Evolutionary conservation across 345 rosid genomes (phyloP).

Genomic region (Sonneratia caseolaris): DNA sequence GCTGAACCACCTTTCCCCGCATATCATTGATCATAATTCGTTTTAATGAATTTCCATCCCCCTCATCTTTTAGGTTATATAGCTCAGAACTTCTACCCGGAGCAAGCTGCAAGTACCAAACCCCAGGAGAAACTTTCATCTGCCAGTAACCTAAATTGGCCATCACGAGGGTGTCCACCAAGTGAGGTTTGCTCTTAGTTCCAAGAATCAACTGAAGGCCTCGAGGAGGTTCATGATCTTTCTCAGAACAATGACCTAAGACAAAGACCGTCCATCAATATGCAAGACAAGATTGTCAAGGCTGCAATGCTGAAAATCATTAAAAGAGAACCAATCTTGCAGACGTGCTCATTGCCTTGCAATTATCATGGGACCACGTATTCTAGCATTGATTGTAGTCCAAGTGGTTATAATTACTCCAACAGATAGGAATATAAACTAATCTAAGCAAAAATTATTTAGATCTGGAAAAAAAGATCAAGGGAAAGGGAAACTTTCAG

Average conservation of each 20-base stretch:
- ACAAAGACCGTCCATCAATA: slow-evolving; percentile 5
- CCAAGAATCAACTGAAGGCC: slow-evolving; percentile 99
- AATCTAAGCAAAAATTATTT: neutral
- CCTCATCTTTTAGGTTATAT: slow-evolving; percentile 51
- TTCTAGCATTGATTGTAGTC: neutral
- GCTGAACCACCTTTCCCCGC: slow-evolving; percentile 89
- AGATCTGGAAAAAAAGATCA: neutral
- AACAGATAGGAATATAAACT: too few species aligned
- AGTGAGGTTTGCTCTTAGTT: slow-evolving; percentile 75
- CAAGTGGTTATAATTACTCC: neutral
- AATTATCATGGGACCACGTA: neutral
- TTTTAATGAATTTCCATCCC: slow-evolving; percentile 44
- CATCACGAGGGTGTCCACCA: slow-evolving; percentile 98
- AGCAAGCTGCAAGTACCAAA: slow-evolving; percentile 97
- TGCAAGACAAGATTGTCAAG: neutral
- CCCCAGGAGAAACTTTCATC: slow-evolving; percentile 99
- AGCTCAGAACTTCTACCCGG: slow-evolving; percentile 95
- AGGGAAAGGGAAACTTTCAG: neutral
- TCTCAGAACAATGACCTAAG: slow-evolving; percentile 94
- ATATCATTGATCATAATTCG: slow-evolving; percentile 78
- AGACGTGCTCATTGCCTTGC: neutral
- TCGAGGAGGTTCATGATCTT: slow-evolving; percentile 92
- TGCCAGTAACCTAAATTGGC: slow-evolving; percentile 99
- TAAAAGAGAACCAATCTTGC: neutral
- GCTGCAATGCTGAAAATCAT: neutral